phyloP scores from a whole-genome alignment of 106 monocot species.

The Amphibolis antarctica region DNA sequence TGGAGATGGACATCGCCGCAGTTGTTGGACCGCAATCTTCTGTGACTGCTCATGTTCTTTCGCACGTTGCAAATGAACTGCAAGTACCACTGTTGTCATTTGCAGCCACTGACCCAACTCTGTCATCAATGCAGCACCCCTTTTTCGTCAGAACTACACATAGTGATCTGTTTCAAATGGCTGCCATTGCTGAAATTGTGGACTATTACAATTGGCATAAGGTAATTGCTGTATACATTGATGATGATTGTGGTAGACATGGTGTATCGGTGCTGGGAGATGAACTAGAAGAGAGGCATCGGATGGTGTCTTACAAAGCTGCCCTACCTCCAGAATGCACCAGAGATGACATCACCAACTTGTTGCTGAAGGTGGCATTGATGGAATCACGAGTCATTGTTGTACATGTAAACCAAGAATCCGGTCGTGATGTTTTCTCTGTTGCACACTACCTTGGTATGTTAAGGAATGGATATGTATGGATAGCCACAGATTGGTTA shows the following conservation, averaged over 20 bases:
- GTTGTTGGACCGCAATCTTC: slow-evolving; percentile 23
- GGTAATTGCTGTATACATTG: slow-evolving; percentile 16
- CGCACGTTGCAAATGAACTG: slow-evolving; percentile 15
- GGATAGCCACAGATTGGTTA: slow-evolving; percentile 90
- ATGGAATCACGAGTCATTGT: slow-evolving; percentile 19
- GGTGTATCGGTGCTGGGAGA: slow-evolving; percentile 15
- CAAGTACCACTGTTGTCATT: slow-evolving; percentile 21
- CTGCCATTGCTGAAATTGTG: slow-evolving; percentile 20
- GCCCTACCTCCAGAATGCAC: slow-evolving; percentile 9
- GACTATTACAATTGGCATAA: slow-evolving; percentile 14
- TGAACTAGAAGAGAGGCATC: slow-evolving; percentile 16
- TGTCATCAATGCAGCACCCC: slow-evolving; percentile 15
- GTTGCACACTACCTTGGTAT: slow-evolving; percentile 48
- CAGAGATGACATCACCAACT: slow-evolving; percentile 10
- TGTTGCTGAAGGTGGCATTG: slow-evolving; percentile 16
- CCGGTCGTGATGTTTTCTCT: slow-evolving; percentile 32
- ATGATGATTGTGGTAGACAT: slow-evolving; percentile 22
- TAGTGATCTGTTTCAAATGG: slow-evolving; percentile 21
- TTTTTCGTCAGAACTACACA: slow-evolving; percentile 19
- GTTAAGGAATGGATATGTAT: slow-evolving; percentile 53
- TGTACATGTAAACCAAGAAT: slow-evolving; percentile 15
- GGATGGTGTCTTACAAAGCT: slow-evolving; percentile 18
- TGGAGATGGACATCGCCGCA: slow-evolving; percentile 13
- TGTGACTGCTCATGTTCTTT: slow-evolving; percentile 19
- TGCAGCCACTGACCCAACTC: slow-evolving; percentile 18